Conservation (phyloP, 2,329 filamentous ascomycete genomes). For the Venturia oleaginea region DNA sequence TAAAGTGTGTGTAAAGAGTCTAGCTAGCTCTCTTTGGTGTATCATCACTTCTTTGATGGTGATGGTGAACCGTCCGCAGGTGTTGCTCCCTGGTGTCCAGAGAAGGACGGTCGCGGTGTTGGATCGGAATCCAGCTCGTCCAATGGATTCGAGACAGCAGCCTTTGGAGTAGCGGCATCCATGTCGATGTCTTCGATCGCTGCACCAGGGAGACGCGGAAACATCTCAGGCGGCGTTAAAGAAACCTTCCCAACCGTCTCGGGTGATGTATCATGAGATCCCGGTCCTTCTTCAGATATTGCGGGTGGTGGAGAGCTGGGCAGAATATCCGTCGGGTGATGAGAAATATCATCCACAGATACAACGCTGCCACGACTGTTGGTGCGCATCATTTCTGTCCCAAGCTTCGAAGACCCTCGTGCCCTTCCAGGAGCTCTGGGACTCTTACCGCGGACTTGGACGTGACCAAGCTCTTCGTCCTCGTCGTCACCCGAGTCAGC, state of each 20-base stretch:
- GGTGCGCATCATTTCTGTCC: constrained; percentile 95
- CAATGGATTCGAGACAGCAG: neutral
- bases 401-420: constrained; percentile 63
- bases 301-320: constrained; percentile 30
- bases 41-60: neutral
- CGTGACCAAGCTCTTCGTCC: constrained; percentile 73
- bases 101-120: constrained; percentile 10
- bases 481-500: constrained; percentile 90
- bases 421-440: constrained; percentile 36
- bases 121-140: constrained; percentile 6
- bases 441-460: constrained; percentile 42
- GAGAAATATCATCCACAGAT: constrained; percentile 36
- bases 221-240: constrained; percentile 34
- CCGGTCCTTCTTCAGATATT: constrained; percentile 28
- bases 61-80: neutral
- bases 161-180: constrained; percentile 19
- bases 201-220: constrained; percentile 36
- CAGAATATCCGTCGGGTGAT: constrained; percentile 22
- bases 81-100: neutral
- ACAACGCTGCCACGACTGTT: constrained; percentile 79
- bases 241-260: constrained; percentile 19
- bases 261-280: constrained; percentile 17
- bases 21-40: neutral
- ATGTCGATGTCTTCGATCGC: constrained; percentile 31
- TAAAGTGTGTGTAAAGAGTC: neutral